Base-by-base conservation (phyloP, 176 grass and related monocot species). In the Rhipidocladum racemiflorum region DNA sequence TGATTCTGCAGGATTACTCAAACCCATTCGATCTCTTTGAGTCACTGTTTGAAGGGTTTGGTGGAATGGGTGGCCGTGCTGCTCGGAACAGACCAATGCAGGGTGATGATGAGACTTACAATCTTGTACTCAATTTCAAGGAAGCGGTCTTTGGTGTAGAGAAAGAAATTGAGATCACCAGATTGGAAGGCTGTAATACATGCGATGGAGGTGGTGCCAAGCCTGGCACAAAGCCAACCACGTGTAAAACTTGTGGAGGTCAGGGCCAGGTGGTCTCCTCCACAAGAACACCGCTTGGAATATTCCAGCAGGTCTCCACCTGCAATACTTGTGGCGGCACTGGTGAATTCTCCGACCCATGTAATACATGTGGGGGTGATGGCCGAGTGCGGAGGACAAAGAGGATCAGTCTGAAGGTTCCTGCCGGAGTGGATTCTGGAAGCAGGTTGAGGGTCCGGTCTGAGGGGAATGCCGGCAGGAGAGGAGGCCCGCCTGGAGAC, bases 1-100 rank as follows among this genome's bases (percentile, higher is more conserved):
- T 66, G 36, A 63, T 51, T 56, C 29, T 77, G 85, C 82, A 99
- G 96, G 96, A 95, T 90, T 99, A 93, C 84, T 86, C 85, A 57
- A 99, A 93, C 50, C 92, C 92, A 27, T 99, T 99, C 12, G 96
- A 99, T 89, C 88, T 99, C 43, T 99, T 99, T 73, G 96, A 99
- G 64, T 93, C 96, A 74, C 57, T 99, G 46, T 99, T 99, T 44
- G 92, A 95, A 84, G 96, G 96, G 20, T 93, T 99, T 65, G 96
- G 96, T 65, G 95, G 95, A 68, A 97, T 94, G 94, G 94, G 95
- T n/a, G 90, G 83, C 0, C 81, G 90, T 87, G 87, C 87, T 88
- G 92, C 92, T 85, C 96, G 96, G 21, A 99, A 93, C 64, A 90
- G 91, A 42, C 96, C 96, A 75, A 83, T 93, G 87, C 96, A 99